phyloP scores from a whole-genome alignment of 352 stramenopile genomes.

The Globisporangium barbulae region DNA sequence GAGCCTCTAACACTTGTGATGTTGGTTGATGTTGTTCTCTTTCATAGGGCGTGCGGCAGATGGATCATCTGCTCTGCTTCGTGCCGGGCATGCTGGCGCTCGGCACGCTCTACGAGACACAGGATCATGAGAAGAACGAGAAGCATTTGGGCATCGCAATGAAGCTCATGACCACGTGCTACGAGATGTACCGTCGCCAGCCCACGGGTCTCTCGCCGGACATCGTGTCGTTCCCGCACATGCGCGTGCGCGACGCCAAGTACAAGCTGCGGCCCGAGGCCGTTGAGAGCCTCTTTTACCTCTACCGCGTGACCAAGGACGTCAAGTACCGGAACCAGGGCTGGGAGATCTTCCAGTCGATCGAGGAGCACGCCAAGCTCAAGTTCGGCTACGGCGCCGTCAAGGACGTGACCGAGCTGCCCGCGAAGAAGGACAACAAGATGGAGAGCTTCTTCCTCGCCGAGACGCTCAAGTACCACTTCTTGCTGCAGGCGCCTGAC shows the following conservation, averaged over 20 bases:
- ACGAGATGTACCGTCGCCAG: constrained; percentile 93
- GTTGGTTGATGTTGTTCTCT: constrained; percentile 5
- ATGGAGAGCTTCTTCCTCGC: constrained; percentile 99
- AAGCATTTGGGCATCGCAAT: constrained; percentile 86
- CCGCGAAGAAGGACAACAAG: constrained; percentile 83
- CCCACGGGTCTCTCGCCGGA: constrained; percentile 93
- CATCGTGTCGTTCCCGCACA: constrained; percentile 85
- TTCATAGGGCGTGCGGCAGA: constrained; percentile 49
- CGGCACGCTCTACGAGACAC: constrained; percentile 69
- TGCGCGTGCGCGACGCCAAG: constrained; percentile 59
- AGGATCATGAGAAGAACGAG: constrained; percentile 67
- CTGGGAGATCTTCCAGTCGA: constrained; percentile 93
- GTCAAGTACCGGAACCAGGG: constrained; percentile 93
- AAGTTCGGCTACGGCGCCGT: constrained; percentile 86
- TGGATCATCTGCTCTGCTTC: constrained; percentile 98
- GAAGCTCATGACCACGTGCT: constrained; percentile 92
- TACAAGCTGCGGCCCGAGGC: constrained; percentile 96
- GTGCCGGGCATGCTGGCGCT: constrained; percentile 92
- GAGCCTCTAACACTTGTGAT: background rate
- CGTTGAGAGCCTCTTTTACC: constrained; percentile 95
- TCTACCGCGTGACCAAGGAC: constrained; percentile 95
- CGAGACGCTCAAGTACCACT: constrained; percentile 99
- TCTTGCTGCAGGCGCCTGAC: constrained; percentile 89
- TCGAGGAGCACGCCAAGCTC: constrained; percentile 92
- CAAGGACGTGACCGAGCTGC: constrained; percentile 43